These are phyloP conservation scores for Phytophthora meadii DNA, from an alignment of 352 stramenopile species.

Conservation along the genomic window DNA sequence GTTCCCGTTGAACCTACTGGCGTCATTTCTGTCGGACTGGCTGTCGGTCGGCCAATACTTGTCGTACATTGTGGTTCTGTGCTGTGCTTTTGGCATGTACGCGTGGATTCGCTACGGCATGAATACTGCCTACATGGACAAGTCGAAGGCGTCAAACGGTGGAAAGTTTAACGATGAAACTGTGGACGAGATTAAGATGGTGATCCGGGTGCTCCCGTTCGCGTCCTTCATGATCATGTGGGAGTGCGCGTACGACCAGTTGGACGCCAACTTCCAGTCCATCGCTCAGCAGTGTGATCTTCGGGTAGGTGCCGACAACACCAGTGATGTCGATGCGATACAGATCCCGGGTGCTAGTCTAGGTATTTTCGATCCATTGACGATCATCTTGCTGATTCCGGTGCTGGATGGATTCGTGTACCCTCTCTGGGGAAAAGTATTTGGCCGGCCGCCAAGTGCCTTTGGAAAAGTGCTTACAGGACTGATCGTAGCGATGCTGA, in stretches of 20 bases:
- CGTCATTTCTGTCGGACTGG: conserved; percentile 71
- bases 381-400: conserved; percentile 83
- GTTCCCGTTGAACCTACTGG: conserved; percentile 80
- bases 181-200: conserved; percentile 87
- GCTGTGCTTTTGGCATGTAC: conserved; percentile 83
- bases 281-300: conserved; percentile 89
- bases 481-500: conserved; percentile 77
- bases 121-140: conserved; percentile 85
- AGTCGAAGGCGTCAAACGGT: conserved; percentile 83
- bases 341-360: conserved; percentile 82
- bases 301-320: conserved; percentile 47
- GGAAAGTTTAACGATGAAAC: conserved; percentile 84
- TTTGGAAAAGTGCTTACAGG: conserved; percentile 86
- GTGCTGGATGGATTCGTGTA: conserved; percentile 81
- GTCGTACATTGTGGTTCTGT: conserved; percentile 73
- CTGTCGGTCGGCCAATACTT: conserved; percentile 67
- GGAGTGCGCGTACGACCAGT: conserved; percentile 87
- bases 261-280: conserved; percentile 89
- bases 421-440: conserved; percentile 60
- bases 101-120: conserved; percentile 86
- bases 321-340: conserved; percentile 35
- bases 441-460: conserved; percentile 67
- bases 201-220: conserved; percentile 86
- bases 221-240: conserved; percentile 92
- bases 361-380: conserved; percentile 88